A percentile compares a stretch with the other conserved stretches of the same genome.
These are phyloP conservation scores for Colletotrichum eleusines DNA, from an alignment of 2,329 filamentous ascomycete genomes.

Conservation along the genomic window DNA sequence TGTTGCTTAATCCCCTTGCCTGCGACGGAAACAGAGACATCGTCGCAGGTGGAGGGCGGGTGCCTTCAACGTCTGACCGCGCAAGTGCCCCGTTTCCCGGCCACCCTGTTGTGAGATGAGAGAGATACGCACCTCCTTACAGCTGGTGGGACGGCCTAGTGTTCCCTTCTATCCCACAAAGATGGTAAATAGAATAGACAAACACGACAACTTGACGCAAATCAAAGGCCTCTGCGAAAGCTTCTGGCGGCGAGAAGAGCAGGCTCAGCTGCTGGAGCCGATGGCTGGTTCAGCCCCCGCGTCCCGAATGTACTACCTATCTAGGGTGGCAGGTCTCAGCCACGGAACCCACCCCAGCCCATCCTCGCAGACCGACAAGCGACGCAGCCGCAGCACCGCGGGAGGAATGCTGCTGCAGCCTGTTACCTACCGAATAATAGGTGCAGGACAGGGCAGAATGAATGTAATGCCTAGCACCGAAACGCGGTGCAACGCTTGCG, in stretches of 20 bases:
- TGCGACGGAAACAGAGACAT: slow-evolving; percentile 1
- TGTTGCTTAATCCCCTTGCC: neutral
- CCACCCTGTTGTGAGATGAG: neutral
- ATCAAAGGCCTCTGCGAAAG: neutral
- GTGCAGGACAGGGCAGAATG: neutral
- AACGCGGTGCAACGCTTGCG: slow-evolving; percentile 6
- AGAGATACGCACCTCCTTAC: neutral
- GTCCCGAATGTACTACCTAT: no score
- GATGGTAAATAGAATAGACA: neutral
- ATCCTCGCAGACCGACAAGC: neutral
- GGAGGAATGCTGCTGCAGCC: slow-evolving; percentile 22
- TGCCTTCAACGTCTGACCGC: slow-evolving; percentile 29
- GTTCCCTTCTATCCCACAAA: neutral
- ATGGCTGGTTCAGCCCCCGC: slow-evolving; percentile 25
- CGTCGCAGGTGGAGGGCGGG: slow-evolving; percentile 35
- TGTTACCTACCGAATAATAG: neutral
- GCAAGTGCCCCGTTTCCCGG: neutral
- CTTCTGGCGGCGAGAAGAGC: neutral
- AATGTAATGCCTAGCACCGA: neutral
- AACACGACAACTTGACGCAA: neutral
- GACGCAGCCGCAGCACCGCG: slow-evolving; percentile 34
- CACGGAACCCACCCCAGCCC: slow-evolving; percentile 21
- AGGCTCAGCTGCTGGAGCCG: neutral
- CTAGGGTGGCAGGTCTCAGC: slow-evolving; percentile 37
- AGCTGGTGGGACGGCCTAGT: neutral